Percentiles rank a stretch among this genome's conserved stretches.
Evolutionary conservation across 495 filamentous ascomycete species (phyloP).

Genomic region (Aspergillus avenaceus): DNA sequence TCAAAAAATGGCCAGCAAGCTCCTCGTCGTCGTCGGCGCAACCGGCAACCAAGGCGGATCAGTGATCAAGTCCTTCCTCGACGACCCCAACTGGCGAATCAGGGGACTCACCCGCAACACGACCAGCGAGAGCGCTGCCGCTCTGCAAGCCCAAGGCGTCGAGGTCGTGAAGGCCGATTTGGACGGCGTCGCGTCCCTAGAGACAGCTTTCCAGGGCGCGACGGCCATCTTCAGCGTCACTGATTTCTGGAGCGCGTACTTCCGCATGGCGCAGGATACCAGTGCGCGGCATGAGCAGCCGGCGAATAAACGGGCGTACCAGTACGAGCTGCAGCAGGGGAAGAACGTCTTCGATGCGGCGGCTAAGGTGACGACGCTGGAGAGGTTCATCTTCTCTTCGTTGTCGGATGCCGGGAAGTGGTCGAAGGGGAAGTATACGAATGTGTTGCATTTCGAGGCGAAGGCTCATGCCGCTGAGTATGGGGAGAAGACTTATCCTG

Average conservation of each 20-base stretch:
- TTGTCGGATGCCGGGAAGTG: conserved; percentile 28
- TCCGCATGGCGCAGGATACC: conserved; percentile 22
- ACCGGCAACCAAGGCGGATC: conserved; percentile 40
- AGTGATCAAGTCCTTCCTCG: conserved; percentile 29
- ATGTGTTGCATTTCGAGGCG: conserved; percentile 38
- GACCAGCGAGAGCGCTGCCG: conserved; percentile 26
- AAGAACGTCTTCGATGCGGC: conserved; percentile 47
- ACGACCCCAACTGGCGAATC: conserved; percentile 27
- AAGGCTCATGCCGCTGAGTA: conserved; percentile 33
- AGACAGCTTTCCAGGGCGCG: conserved; percentile 40
- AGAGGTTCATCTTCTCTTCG: conserved; percentile 36
- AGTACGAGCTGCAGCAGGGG: conserved; percentile 41
- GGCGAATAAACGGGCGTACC: conserved; percentile 32
- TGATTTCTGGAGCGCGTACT: conserved; percentile 41
- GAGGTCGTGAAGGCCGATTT: conserved; percentile 46
- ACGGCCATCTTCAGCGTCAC: conserved; percentile 46
- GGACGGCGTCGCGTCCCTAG: conserved; percentile 34
- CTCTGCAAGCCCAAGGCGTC: conserved; percentile 35
- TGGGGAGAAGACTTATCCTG: conserved; percentile 29
- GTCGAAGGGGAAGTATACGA: conserved; percentile 27
- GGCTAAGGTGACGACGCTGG: conserved; percentile 35
- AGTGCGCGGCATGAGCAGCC: conserved; percentile 10
- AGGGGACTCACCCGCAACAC: conserved; percentile 35
- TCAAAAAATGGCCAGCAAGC: conserved; percentile 3
- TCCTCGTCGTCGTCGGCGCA: conserved; percentile 18